Base-by-base conservation (phyloP, 805 yeast genomes). In the Barnettozyma sp. region DNA sequence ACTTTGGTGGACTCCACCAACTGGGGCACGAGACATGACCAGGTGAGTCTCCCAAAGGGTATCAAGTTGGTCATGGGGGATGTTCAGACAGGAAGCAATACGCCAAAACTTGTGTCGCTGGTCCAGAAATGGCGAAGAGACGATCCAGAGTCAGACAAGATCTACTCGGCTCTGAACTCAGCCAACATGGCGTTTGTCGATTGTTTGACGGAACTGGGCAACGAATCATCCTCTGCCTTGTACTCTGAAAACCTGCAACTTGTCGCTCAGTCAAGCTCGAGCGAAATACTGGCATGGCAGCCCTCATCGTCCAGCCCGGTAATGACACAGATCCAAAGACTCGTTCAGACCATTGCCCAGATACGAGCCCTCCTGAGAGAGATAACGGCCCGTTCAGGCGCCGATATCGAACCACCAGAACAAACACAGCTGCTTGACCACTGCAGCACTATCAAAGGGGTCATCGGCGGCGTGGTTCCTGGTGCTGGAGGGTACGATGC, bases 401-500 rank as follows among this genome's bases (percentile, higher is more conserved):
- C 94, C 1, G 86, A 82, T n/a, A 75, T 92, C 33, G 97, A 92
- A 58, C 98, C 98, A 0, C 58, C 53, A 2, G 63, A 68, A 15
- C 98, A 92, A 58, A 83, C 95, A 0, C 41, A 46, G 2, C 63
- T 92, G 6, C 60, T 92, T 7, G 76, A 90, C 50, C 55, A 63
- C 13, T 76, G 82, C 39, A 55, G 68, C 26, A 45, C 57, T 7
- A 52, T 84, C 15, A 64, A 63, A 0, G 98, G 98, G 12, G 92
- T 86, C 21, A 48, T 90, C 14, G 94, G 95, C 0, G 97, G 95
- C n/a, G 88, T 92, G 22, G 95, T 92, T 4, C 98, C 98, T 0
- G 98, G 98, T 2, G 98, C 98, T 1, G 98, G 98, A 19, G 98
- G 98, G 0, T 82, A 78, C 54, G 98, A 92, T 63, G 98, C 98